phyloP scores from a whole-genome alignment of 768 basidiomycete species.

The Pleurotus eryngii region DNA sequence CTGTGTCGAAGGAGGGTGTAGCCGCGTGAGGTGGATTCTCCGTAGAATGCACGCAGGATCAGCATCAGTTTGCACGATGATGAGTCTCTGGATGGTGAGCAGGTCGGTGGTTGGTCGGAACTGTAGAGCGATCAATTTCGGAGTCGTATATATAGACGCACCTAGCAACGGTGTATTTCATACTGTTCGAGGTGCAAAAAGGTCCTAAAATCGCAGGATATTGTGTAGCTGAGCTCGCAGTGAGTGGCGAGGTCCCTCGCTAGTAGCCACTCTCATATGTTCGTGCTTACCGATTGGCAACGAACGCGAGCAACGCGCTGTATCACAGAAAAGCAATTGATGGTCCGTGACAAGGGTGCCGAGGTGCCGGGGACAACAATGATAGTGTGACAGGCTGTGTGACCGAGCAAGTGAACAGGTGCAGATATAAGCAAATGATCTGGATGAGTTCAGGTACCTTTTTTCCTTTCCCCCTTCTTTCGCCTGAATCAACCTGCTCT shows the following conservation, averaged over 20 bases:
- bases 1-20: too few species aligned
- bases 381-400: conserved; percentile 3
- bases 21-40: too few species aligned
- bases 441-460: neutral
- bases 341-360: neutral
- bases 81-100: too few species aligned
- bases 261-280: neutral
- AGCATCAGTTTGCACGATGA: too few species aligned
- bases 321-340: neutral
- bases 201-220: neutral
- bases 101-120: too few species aligned
- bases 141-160: neutral
- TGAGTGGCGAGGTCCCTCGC: neutral
- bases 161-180: neutral
- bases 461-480: conserved; percentile 3
- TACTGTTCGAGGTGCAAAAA: neutral
- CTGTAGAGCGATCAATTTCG: too few species aligned
- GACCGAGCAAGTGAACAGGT: conserved; percentile 1
- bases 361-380: conserved; percentile 4
- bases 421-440: conserved; percentile 1
- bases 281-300: neutral
- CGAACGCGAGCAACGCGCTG: neutral
- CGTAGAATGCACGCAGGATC: too few species aligned
- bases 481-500: conserved; percentile 8
- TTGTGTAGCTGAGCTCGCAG: neutral